These are phyloP conservation scores for Willaertia magna DNA, from an alignment of 208 protist species.

Conservation along the genomic window DNA sequence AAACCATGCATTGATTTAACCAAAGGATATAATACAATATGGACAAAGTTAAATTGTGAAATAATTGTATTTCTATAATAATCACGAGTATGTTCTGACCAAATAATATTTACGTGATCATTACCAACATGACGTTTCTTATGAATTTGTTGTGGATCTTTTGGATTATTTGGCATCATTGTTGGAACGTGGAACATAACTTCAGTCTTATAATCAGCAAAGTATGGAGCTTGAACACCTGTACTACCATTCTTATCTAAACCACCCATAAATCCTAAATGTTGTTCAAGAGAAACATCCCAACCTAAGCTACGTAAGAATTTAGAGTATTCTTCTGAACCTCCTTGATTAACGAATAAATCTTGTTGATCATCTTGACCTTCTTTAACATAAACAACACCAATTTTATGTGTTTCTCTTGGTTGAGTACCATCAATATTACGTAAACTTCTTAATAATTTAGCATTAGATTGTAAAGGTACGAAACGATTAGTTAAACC, in stretches of 20 bases:
- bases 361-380: conserved; percentile 19
- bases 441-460: neutral
- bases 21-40: conserved; percentile 62
- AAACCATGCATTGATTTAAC: conserved; percentile 15
- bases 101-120: conserved; percentile 65
- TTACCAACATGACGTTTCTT: conserved; percentile 65
- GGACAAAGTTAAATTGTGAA: conserved; percentile 58
- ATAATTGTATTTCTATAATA: conserved; percentile 51
- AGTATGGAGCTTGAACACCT: conserved; percentile 15
- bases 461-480: neutral
- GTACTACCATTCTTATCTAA: conserved; percentile 9
- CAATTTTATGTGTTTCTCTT: conserved; percentile 21
- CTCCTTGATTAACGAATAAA: neutral
- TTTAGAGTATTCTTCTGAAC: neutral
- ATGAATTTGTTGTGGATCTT: conserved; percentile 14
- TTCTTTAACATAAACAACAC: conserved; percentile 16
- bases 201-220: conserved; percentile 17
- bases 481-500: neutral
- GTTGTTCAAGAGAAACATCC: conserved; percentile 5
- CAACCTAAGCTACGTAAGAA: conserved; percentile 15
- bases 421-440: neutral
- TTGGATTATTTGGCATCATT: conserved; percentile 12
- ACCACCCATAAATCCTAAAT: conserved; percentile 8
- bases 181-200: conserved; percentile 25
- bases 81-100: conserved; percentile 42